Conservation (phyloP, 1,284 basidiomycete genomes). For the Butyriboletus appendiculatus region DNA sequence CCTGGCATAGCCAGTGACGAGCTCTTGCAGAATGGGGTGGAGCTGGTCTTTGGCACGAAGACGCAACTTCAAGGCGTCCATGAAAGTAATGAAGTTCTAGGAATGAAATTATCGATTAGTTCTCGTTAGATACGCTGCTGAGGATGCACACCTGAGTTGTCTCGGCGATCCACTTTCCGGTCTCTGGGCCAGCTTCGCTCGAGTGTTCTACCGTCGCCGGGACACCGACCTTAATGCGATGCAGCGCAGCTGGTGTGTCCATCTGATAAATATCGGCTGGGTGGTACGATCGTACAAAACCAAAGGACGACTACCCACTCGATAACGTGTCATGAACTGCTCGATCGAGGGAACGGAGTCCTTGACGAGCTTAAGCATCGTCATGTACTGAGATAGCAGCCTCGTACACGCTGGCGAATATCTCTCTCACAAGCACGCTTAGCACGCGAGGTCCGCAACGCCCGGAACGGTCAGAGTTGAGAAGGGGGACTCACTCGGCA, state of each 20-base stretch:
- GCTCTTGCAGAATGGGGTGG: conserved; percentile 92
- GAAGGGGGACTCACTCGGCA: conserved; percentile 68
- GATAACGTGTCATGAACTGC: conserved; percentile 89
- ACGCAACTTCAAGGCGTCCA: conserved; percentile 94
- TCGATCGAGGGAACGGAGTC: conserved; percentile 84
- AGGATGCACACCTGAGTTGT: conserved; percentile 80
- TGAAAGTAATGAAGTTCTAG: conserved; percentile 96
- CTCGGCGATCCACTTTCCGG: conserved; percentile 97
- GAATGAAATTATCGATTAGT: conserved; percentile 1
- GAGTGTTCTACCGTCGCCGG: conserved; percentile 96
- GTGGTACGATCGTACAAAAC: background rate
- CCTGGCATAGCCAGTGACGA: conserved; percentile 89
- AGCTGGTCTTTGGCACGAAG: conserved; percentile 96
- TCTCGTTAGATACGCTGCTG: background rate
- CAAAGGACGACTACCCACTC: conserved; percentile 48
- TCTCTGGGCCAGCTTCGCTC: conserved; percentile 80
- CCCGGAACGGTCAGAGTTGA: background rate
- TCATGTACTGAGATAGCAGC: conserved; percentile 95
- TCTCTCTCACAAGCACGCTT: conserved; percentile 51
- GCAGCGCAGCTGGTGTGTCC: conserved; percentile 92
- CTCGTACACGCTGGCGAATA: conserved; percentile 96
- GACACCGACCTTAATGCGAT: conserved; percentile 89
- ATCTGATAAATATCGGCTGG: conserved; percentile 54
- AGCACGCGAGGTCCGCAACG: background rate
- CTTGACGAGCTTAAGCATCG: conserved; percentile 90